These are phyloP conservation scores for Lithohypha guttulata DNA, from an alignment of 2,329 filamentous ascomycete genomes.

Conservation along the genomic window DNA sequence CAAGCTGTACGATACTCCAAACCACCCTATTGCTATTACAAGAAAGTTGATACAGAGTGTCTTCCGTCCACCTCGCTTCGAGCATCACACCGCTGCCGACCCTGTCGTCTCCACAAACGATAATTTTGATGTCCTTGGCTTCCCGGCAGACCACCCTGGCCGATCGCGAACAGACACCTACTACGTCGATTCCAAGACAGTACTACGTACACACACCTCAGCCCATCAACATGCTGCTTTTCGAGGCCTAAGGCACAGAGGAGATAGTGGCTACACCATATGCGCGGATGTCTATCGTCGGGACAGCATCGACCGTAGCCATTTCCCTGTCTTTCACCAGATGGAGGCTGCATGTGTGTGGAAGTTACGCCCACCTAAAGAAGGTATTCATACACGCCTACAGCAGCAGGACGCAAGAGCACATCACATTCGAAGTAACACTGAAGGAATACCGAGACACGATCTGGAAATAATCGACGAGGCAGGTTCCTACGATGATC, in stretches of 20 bases:
- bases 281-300: constrained; percentile 90
- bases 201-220: constrained; percentile 86
- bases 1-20: constrained; percentile 75
- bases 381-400: constrained; percentile 1
- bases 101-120: constrained; percentile 75
- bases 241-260: constrained; percentile 31
- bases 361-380: constrained; percentile 44
- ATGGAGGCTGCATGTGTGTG: constrained; percentile 93
- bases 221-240: constrained; percentile 85
- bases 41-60: constrained; percentile 83
- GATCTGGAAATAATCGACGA: constrained; percentile 13
- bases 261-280: constrained; percentile 71
- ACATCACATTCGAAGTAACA: constrained; percentile 55
- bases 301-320: constrained; percentile 86
- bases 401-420: constrained; percentile 31
- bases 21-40: constrained; percentile 86
- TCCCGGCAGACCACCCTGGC: constrained; percentile 77
- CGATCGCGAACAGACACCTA: constrained; percentile 85
- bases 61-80: constrained; percentile 59
- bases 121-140: constrained; percentile 96
- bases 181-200: constrained; percentile 75
- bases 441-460: constrained; percentile 53
- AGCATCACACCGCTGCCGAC: constrained; percentile 59
- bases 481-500: constrained; percentile 56
- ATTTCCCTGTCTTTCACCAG: constrained; percentile 96